Evolutionary conservation across 257 asterid species (phyloP).

Genomic region (Primulina tabacum): DNA sequence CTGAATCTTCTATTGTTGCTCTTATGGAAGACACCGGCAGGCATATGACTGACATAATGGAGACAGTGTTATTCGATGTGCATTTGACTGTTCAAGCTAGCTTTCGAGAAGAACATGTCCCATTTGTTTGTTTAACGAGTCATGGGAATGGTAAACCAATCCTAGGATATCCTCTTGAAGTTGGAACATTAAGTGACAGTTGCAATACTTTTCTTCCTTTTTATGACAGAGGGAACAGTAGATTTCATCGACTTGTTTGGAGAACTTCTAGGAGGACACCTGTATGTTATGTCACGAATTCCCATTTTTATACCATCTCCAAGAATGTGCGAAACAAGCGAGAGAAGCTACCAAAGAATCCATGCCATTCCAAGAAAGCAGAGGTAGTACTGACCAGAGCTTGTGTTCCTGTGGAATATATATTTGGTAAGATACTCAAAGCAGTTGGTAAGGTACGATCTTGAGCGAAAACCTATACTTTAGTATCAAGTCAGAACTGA

Average conservation of each 20-base stretch:
- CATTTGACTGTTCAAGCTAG: conserved; percentile 38
- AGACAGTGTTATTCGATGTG: conserved; percentile 44
- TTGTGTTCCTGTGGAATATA: conserved; percentile 55
- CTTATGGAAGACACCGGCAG: conserved; percentile 14
- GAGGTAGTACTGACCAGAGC: conserved; percentile 14
- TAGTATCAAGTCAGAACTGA: background rate
- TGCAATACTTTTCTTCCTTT: conserved; percentile 18
- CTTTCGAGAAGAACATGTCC: conserved; percentile 35
- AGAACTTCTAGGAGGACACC: conserved; percentile 55
- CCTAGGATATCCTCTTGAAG: conserved; percentile 55
- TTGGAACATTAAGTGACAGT: conserved; percentile 30
- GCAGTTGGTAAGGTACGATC: conserved; percentile 33
- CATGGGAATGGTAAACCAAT: conserved; percentile 37
- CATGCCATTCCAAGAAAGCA: conserved; percentile 14
- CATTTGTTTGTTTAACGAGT: conserved; percentile 56
- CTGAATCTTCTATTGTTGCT: conserved; percentile 14
- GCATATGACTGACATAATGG: conserved; percentile 9
- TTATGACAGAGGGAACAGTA: conserved; percentile 7
- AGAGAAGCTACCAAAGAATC: conserved; percentile 22
- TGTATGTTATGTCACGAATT: conserved; percentile 41
- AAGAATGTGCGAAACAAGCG: conserved; percentile 15
- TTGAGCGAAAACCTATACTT: background rate
- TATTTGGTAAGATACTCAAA: conserved; percentile 40
- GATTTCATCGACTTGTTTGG: conserved; percentile 47
- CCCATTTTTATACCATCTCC: conserved; percentile 24